Conservation (phyloP, 1,139 yeast species). For the Meyerozyma athensensis region DNA sequence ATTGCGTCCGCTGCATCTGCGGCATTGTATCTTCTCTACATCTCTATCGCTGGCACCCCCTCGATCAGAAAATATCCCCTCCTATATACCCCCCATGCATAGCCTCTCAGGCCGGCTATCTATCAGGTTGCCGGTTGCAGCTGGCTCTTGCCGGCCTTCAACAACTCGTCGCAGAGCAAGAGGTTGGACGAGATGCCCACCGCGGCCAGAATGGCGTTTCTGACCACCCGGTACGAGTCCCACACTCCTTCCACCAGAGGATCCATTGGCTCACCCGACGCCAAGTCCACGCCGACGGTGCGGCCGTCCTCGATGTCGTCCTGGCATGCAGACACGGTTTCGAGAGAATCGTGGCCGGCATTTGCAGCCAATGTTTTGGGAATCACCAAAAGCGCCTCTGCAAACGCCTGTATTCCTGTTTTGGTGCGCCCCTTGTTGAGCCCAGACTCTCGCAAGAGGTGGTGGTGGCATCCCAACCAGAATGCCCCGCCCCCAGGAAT, state of each 20-base stretch:
- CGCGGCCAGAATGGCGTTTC: conserved; percentile 90
- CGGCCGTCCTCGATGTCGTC: conserved; percentile 84
- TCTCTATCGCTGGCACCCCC: no score
- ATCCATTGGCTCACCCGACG: conserved; percentile 93
- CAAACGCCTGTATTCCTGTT: conserved; percentile 89
- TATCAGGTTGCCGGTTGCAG: neutral
- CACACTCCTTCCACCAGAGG: conserved; percentile 93
- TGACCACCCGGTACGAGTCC: conserved; percentile 90
- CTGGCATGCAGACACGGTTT: conserved; percentile 82
- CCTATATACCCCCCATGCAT: no score
- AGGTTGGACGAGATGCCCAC: conserved; percentile 93
- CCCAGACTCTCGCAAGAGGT: conserved; percentile 46
- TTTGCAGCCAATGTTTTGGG: conserved; percentile 92
- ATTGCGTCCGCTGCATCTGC: no score
- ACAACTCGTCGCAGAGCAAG: conserved; percentile 88
- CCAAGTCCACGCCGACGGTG: conserved; percentile 84
- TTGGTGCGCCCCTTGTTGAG: conserved; percentile 76
- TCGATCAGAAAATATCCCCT: no score
- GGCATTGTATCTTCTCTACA: no score
- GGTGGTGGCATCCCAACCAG: conserved; percentile 75
- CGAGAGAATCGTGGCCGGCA: conserved; percentile 92
- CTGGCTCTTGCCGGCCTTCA: conserved; percentile 68
- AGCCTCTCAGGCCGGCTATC: no score
- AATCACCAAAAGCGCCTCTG: conserved; percentile 82
- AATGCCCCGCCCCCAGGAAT: conserved; percentile 98